phyloP scores from a whole-genome alignment of 257 asterid genomes.

The Nicotiana tabacum region DNA sequence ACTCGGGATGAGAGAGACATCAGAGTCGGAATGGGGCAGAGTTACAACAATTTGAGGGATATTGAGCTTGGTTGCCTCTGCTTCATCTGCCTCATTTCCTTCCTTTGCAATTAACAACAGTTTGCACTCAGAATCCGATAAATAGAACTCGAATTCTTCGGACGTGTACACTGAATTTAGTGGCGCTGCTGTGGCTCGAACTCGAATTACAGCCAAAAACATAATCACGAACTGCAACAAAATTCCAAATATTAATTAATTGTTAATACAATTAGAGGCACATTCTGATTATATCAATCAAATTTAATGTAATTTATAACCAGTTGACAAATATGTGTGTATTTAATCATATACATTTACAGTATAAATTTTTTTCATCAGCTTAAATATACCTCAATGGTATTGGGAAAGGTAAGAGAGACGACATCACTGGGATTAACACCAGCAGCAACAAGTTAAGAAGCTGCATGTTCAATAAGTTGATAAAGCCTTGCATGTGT shows the following conservation, averaged over 20 bases:
- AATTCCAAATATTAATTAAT: neutral
- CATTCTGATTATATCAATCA: neutral
- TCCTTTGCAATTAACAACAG: slow-evolving; percentile 59
- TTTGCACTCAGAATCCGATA: slow-evolving; percentile 83
- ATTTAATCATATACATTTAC: neutral
- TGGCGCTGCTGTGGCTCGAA: slow-evolving; percentile 89
- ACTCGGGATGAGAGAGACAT: slow-evolving; percentile 36
- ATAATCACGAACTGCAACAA: slow-evolving; percentile 63
- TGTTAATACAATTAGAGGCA: neutral
- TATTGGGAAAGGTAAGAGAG: slow-evolving; percentile 89
- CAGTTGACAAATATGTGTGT: neutral
- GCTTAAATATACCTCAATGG: slow-evolving; percentile 55
- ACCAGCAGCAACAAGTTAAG: slow-evolving; percentile 73
- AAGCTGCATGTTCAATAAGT: slow-evolving; percentile 69
- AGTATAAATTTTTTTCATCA: neutral
- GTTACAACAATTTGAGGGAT: slow-evolving; percentile 59
- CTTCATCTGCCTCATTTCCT: slow-evolving; percentile 85
- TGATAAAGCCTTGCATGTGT: slow-evolving; percentile 51
- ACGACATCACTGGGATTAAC: slow-evolving; percentile 74
- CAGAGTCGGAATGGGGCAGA: slow-evolving; percentile 39
- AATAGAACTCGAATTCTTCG: slow-evolving; percentile 82
- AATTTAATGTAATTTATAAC: neutral
- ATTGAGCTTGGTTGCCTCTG: slow-evolving; percentile 81
- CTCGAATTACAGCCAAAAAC: slow-evolving; percentile 86
- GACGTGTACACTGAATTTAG: slow-evolving; percentile 80